Base-by-base conservation (phyloP, 345 rosid genomes). In the Salix caprea region DNA sequence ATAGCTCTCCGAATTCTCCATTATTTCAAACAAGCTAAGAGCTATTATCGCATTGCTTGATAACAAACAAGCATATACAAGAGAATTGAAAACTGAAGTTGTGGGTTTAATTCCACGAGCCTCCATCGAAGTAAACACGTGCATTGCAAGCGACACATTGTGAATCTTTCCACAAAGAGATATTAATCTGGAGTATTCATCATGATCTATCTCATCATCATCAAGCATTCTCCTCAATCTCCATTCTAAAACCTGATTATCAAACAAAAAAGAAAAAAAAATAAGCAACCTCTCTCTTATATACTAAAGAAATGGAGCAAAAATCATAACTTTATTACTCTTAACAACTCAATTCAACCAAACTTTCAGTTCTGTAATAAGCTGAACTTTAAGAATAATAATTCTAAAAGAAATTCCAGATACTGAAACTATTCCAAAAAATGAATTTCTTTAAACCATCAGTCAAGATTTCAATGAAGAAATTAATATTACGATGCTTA, bases 231-330 rank as follows among this genome's bases (percentile, higher is more conserved):
- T 79, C 72, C 82, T 28, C 66, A 86, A 74, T 79, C 77, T 86
- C 88, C 86, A 81, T 74, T 86, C 86, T 26, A 86, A 37, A 68
- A 77, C 86, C 88, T 83, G 80, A 76, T 4, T n/a, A 39, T 36
- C 24, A 75, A 65, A 54, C 30, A 36, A 71, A 12, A 3, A 4
- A 6, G 46, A 5, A 30, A 32, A 32, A 14, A 7, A 36, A 1
- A 65, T 28, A 21, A 71, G 39, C 6, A 75, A 46, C 42, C 19
- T 16, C 19, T 48, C 19, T 4, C 1, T 4, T 4, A 48, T 48
- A 19, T 48, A 48, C 54, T 48, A 48, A 48, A 16, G 54, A 48
- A 48, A 48, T 48, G 0, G 21, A 48, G 54, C 7, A 16, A 48
- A 30, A 48, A 14, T 48, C 21, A 48, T 1, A 0, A 48, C 54